Evolutionary conservation across 345 rosid genomes (phyloP), one percentile per base, ranked within the genome.

Genomic region (Eutrema japonicum): DNA sequence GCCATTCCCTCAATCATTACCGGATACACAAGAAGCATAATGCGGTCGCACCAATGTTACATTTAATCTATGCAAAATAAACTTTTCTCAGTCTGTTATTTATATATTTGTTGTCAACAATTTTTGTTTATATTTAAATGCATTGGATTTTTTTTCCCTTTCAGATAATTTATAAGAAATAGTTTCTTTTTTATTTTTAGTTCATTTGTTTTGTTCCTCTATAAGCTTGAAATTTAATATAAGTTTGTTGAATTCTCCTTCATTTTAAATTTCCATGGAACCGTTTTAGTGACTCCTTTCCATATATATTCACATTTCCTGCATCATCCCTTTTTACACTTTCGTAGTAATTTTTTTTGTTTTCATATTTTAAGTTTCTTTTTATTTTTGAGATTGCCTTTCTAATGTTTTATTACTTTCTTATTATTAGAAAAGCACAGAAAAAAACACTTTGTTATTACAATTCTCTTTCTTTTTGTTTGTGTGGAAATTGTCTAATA

Each of bases 11-110:
- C 64, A 72, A 47, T 53, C 61, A 65, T 11, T 65, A 29, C 58
- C 33, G 42, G 66, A 45, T 64, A 46, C 42, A 73, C 57, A 73
- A 64, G 49, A 72, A 55, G 42, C 51, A 16, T 46, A 47, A 37
- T 56, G 42, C 27, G 65, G 57, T 64, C 7, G 48, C 22, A 45
- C 10, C 10, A 29, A 13, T 42, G 54, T 14, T 13, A 52, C 27
- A 32, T 40, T 10, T 42, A 6, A 32, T 7, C 27, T 4, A 29
- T 10, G 9, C 0, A 70, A 22, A 57, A 50, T 26, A 18, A 33
- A 4, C 22, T 18, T 18, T 18, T 18, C 22, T 18, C 22, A 18
- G 22, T 18, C 22, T 18, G 22, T 18, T 18, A 18, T 18, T 18
- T 18, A 18, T 18, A 18, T 18, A 18, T 18, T 18, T 18, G 22